Evolutionary conservation across 352 stramenopile genomes (phyloP).

Genomic region (Phytophthora sansomeana): DNA sequence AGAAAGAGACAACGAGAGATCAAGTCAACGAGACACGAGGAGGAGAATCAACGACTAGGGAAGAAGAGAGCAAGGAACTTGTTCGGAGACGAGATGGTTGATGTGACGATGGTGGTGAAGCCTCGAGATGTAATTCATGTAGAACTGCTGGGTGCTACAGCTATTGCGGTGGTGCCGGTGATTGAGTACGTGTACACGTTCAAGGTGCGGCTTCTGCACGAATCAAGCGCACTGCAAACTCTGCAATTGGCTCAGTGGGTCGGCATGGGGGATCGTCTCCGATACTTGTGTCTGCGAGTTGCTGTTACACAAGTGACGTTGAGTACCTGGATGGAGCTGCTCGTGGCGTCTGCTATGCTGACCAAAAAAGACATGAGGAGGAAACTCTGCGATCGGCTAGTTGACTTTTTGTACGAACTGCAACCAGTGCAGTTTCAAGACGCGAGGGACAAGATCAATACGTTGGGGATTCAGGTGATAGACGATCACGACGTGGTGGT

Average conservation of each 20-base stretch:
- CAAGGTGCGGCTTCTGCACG: conserved; percentile 40
- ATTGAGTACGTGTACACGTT: conserved; percentile 67
- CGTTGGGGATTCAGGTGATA: conserved; percentile 43
- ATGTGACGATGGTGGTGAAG: neutral
- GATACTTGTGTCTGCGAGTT: conserved; percentile 41
- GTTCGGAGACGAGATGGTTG: conserved; percentile 5
- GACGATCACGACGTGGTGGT: conserved; percentile 46
- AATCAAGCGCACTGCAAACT: conserved; percentile 39
- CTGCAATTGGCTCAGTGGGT: conserved; percentile 56
- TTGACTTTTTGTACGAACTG: conserved; percentile 45
- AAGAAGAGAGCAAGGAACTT: conserved; percentile 22
- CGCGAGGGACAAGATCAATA: conserved; percentile 42
- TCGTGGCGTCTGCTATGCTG: conserved; percentile 37
- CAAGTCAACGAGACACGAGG: neutral
- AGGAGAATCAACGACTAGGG: neutral
- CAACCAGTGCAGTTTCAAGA: conserved; percentile 29
- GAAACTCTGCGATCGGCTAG: conserved; percentile 41
- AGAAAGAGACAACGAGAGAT: conserved; percentile 19
- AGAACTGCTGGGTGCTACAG: conserved; percentile 39
- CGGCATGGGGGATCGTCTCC: conserved; percentile 42
- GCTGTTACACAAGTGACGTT: conserved; percentile 37
- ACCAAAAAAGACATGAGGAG: conserved; percentile 17
- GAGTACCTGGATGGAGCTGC: conserved; percentile 53
- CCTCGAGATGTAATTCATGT: conserved; percentile 36
- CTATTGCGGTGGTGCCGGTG: conserved; percentile 45